Percentiles rank a stretch among this genome's conserved stretches.
Evolutionary conservation across 2,329 filamentous ascomycete genomes (phyloP).

Genomic region (Talaromyces sp.): DNA sequence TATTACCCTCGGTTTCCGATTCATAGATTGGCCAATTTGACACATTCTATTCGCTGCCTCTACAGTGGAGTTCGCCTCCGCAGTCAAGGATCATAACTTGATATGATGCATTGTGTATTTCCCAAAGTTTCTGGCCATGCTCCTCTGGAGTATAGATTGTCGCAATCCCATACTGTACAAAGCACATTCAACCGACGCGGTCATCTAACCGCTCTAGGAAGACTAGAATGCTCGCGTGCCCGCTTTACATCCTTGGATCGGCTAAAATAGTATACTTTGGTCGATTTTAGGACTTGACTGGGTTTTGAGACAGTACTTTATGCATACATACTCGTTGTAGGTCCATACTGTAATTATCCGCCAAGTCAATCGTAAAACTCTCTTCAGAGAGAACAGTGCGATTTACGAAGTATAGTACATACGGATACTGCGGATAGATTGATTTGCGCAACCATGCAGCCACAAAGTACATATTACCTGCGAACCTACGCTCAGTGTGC

Average conservation of each 20-base stretch:
- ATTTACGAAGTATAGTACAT: no score
- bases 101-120: no score
- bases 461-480: neutral
- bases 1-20: constrained; percentile 1
- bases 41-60: neutral
- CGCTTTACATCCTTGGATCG: neutral
- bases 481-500: neutral
- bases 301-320: neutral
- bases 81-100: neutral
- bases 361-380: neutral
- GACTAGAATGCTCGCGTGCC: constrained; percentile 6
- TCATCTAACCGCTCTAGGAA: constrained; percentile 10
- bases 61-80: neutral
- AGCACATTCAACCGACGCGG: neutral
- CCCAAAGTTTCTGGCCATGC: neutral
- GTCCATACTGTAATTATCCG: no score
- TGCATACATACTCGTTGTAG: no score
- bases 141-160: neutral
- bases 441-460: no score
- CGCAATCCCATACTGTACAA: neutral
- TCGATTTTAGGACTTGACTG: no score
- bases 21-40: neutral
- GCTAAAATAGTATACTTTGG: neutral
- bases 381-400: neutral
- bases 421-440: no score